Evolutionary conservation across 1,139 yeast species (phyloP).

Genomic region (Insectozyma bohioensis): DNA sequence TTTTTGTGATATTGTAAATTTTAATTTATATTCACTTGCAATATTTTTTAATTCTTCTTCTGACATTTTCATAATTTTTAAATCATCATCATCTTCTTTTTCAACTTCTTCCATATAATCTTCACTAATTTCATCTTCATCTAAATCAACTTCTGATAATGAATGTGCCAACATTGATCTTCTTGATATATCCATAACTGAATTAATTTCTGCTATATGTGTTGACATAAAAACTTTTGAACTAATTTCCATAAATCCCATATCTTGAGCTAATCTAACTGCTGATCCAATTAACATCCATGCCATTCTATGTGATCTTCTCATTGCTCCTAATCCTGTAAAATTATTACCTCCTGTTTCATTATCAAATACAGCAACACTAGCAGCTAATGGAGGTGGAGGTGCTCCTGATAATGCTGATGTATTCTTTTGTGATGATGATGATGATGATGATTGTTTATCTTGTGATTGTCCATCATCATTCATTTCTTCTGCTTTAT

Average conservation of each 20-base stretch:
- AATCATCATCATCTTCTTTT: conserved; percentile 33
- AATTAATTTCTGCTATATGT: conserved; percentile 77
- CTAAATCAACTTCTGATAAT: conserved; percentile 60
- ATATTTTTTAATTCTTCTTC: conserved; percentile 38
- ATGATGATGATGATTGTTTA: conserved; percentile 1
- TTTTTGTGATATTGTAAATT: conserved; percentile 62
- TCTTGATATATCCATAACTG: conserved; percentile 70
- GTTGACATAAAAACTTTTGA: conserved; percentile 78
- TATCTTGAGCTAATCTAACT: conserved; percentile 81
- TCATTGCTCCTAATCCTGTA: conserved; percentile 81
- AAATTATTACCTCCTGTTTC: conserved; percentile 34
- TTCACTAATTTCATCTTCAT: conserved; percentile 41
- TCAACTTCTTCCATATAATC: conserved; percentile 29
- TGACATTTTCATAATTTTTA: conserved; percentile 30
- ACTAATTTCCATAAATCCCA: conserved; percentile 75
- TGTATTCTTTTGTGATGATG: conserved; percentile 1
- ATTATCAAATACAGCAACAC: conserved; percentile 6
- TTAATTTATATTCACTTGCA: conserved; percentile 26
- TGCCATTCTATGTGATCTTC: conserved; percentile 86
- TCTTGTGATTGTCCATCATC: conserved; percentile 11
- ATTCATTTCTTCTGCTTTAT: conserved; percentile 44
- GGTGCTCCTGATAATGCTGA: conserved; percentile 1
- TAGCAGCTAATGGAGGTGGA: conserved; percentile 8
- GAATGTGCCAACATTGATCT: conserved; percentile 70
- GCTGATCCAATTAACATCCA: conserved; percentile 94